Percentiles rank a stretch among this genome's conserved stretches.
Evolutionary conservation across 306 rosid genomes (phyloP).

Genomic region (Abrus pulchellus): DNA sequence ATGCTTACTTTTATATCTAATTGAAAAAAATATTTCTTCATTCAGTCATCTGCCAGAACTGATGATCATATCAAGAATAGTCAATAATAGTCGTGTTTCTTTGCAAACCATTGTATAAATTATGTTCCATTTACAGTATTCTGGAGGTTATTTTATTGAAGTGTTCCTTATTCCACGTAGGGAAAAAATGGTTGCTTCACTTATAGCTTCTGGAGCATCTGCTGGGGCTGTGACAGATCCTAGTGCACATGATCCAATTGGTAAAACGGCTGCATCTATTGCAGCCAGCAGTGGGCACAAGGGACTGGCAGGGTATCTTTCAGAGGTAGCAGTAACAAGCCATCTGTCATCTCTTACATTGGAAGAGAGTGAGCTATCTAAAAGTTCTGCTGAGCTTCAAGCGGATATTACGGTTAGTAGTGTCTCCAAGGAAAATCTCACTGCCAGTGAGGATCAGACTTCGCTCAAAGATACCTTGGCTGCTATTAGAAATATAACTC

Average conservation of each 20-base stretch:
- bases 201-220: conserved; percentile 91
- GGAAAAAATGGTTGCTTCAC: conserved; percentile 95
- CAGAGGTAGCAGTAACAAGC: conserved; percentile 87
- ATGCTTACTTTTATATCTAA: conserved; percentile 35
- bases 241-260: conserved; percentile 74
- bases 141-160: conserved; percentile 37
- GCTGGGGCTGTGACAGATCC: conserved; percentile 99
- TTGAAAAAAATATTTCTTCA: conserved; percentile 6
- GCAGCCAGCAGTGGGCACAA: conserved; percentile 80
- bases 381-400: conserved; percentile 80
- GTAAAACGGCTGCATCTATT: conserved; percentile 86
- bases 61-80: conserved; percentile 35
- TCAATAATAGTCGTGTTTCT: conserved; percentile 17
- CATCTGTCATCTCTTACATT: conserved; percentile 87
- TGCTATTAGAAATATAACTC: conserved; percentile 90
- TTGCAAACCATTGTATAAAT: conserved; percentile 7
- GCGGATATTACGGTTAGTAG: conserved; percentile 77
- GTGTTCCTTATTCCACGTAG: conserved; percentile 52
- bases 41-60: conserved; percentile 14
- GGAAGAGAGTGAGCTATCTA: conserved; percentile 83
- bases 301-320: conserved; percentile 98
- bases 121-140: conserved; percentile 15
- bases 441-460: conserved; percentile 61
- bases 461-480: conserved; percentile 77
- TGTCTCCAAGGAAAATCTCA: conserved; percentile 65